These are phyloP conservation scores for Climacium dendroides DNA, from an alignment of 225 moss, liverwort and hornwort species.

Conservation along the genomic window DNA sequence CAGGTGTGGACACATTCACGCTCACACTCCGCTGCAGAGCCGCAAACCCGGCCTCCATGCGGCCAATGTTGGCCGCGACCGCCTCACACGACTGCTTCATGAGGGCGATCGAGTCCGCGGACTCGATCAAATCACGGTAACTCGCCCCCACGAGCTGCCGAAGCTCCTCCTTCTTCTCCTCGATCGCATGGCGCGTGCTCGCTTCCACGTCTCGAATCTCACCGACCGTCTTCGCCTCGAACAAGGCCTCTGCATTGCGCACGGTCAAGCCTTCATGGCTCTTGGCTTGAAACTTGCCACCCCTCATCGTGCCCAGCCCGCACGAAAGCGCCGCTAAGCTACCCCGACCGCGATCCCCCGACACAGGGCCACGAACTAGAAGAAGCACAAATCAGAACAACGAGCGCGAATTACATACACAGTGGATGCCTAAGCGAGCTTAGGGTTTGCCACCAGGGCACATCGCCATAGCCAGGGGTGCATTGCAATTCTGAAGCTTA, in stretches of 20 bases:
- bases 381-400: neutral
- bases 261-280: conserved; percentile 49
- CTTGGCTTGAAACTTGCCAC: conserved; percentile 79
- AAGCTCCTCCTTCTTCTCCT: conserved; percentile 95
- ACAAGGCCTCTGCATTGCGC: conserved; percentile 91
- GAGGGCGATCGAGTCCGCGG: conserved; percentile 76
- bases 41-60: conserved; percentile 68
- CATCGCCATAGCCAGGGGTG: neutral
- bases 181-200: conserved; percentile 74
- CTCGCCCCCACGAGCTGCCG: conserved; percentile 94
- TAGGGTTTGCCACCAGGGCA: neutral
- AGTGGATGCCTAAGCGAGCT: neutral
- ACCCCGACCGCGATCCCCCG: neutral
- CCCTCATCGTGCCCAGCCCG: conserved; percentile 49
- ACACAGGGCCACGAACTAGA: neutral
- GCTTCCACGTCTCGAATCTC: conserved; percentile 87
- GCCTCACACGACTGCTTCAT: conserved; percentile 82
- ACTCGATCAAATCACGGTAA: conserved; percentile 90
- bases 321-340: neutral
- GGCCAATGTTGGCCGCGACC: conserved; percentile 52
- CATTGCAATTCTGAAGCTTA: neutral
- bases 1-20: conserved; percentile 38
- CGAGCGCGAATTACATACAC: neutral
- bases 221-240: conserved; percentile 69
- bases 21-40: conserved; percentile 54